These are phyloP conservation scores for Eucalyptus camaldulensis DNA, from an alignment of 345 rosid genomes.

Conservation along the genomic window DNA sequence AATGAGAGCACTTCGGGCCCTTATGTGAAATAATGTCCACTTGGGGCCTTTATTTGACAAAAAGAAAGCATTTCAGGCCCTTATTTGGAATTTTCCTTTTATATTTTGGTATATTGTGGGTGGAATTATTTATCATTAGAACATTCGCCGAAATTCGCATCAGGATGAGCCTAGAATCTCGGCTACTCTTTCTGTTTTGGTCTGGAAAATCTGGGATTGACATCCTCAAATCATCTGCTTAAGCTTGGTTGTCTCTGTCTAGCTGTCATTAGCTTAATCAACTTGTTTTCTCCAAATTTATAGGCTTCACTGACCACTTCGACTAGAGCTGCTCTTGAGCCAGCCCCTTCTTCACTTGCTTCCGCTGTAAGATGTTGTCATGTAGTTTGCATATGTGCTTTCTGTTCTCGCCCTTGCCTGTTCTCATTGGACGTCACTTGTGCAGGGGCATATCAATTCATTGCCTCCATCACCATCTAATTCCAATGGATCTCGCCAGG, in stretches of 20 bases:
- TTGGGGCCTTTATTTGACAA: no score
- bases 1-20: no score
- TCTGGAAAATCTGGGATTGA: not conserved
- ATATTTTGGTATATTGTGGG: not conserved
- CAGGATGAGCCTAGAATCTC: not conserved
- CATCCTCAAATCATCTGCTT: not conserved
- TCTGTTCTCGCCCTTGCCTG: not conserved
- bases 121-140: not conserved
- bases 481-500: conserved; percentile 40
- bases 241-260: not conserved
- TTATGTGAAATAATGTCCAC: no score
- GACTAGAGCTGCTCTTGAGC: not conserved
- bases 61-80: no score
- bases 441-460: not conserved
- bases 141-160: not conserved
- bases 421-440: not conserved
- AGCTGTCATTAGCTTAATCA: not conserved
- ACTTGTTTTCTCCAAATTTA: not conserved
- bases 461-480: conserved; percentile 17
- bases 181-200: not conserved
- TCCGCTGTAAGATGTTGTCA: not conserved
- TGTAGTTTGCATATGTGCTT: not conserved
- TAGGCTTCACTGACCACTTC: not conserved
- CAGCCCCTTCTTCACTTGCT: not conserved
- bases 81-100: not conserved